These are phyloP conservation scores for Dendryphion nanum DNA, from an alignment of 2,329 filamentous ascomycete species.

Conservation along the genomic window DNA sequence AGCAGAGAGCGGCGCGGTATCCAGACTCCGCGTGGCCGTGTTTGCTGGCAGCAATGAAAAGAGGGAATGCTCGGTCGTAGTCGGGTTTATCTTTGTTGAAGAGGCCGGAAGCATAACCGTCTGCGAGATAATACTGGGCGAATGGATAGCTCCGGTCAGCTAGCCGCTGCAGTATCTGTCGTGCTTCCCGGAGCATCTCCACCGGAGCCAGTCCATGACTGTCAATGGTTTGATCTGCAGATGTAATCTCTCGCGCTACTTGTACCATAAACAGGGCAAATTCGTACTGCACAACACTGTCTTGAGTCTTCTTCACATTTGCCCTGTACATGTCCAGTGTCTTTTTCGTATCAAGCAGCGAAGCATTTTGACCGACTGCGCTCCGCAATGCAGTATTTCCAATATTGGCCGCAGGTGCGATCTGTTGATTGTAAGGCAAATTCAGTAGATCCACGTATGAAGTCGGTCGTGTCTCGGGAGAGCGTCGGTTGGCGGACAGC, in stretches of 20 bases:
- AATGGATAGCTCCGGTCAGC: slow-evolving; percentile 90
- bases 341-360: slow-evolving; percentile 84
- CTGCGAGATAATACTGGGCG: slow-evolving; percentile 94
- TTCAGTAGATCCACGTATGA: slow-evolving; percentile 64
- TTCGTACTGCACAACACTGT: slow-evolving; percentile 87
- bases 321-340: slow-evolving; percentile 96
- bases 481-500: slow-evolving; percentile 53
- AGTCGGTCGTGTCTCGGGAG: slow-evolving; percentile 57
- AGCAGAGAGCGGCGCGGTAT: slow-evolving; percentile 89
- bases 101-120: slow-evolving; percentile 89
- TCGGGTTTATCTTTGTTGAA: slow-evolving; percentile 95
- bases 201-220: slow-evolving; percentile 47
- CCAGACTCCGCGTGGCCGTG: slow-evolving; percentile 96
- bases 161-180: slow-evolving; percentile 81
- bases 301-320: slow-evolving; percentile 96
- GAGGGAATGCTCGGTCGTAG: slow-evolving; percentile 84
- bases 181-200: slow-evolving; percentile 81
- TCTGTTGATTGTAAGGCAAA: slow-evolving; percentile 77
- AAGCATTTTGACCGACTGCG: slow-evolving; percentile 84
- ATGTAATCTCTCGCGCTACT: slow-evolving; percentile 71
- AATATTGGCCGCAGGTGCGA: slow-evolving; percentile 61
- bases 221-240: slow-evolving; percentile 23
- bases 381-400: slow-evolving; percentile 80
- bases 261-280: slow-evolving; percentile 95
- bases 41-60: slow-evolving; percentile 92